A percentile compares a stretch with the other conserved stretches of the same genome.
These are phyloP conservation scores for Solanum boliviense DNA, from an alignment of 257 asterid species.

Conservation along the genomic window DNA sequence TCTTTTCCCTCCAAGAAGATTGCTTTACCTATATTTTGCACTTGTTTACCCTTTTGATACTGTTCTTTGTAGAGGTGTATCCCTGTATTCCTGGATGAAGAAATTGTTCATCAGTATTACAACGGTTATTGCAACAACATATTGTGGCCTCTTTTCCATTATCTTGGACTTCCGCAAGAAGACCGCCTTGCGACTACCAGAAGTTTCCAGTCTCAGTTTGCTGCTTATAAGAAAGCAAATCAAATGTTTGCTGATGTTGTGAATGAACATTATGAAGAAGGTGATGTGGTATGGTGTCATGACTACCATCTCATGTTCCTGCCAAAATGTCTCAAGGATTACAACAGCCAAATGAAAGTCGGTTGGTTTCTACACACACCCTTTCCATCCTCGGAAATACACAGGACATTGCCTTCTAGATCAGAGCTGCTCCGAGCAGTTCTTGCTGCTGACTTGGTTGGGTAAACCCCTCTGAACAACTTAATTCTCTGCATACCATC, in stretches of 20 bases:
- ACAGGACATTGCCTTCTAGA: slow-evolving; percentile 88
- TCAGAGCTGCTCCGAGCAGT: slow-evolving; percentile 75
- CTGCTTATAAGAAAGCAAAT: slow-evolving; percentile 77
- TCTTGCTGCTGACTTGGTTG: slow-evolving; percentile 86
- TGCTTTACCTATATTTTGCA: not conserved
- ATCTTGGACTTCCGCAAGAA: slow-evolving; percentile 93
- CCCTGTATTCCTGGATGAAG: slow-evolving; percentile 91
- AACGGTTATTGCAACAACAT: slow-evolving; percentile 92
- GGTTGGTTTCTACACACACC: slow-evolving; percentile 99
- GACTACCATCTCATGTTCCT: slow-evolving; percentile 96
- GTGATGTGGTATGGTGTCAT: slow-evolving; percentile 95
- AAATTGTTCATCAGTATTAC: slow-evolving; percentile 85
- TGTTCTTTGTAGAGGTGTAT: slow-evolving; percentile 58
- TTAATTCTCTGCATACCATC: not conserved
- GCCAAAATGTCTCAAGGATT: slow-evolving; percentile 67
- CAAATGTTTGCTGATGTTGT: slow-evolving; percentile 95
- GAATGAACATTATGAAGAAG: slow-evolving; percentile 62
- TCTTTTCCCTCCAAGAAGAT: not conserved
- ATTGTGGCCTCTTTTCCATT: slow-evolving; percentile 89
- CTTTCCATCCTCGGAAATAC: slow-evolving; percentile 94
- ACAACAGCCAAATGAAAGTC: slow-evolving; percentile 72
- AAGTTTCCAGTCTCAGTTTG: slow-evolving; percentile 88
- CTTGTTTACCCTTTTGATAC: not conserved
- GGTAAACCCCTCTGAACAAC: slow-evolving; percentile 31
- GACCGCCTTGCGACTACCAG: slow-evolving; percentile 89